Evolutionary conservation across 225 moss, liverwort and hornwort species (phyloP).

Genomic region (Pseudoscleropodium purum): DNA sequence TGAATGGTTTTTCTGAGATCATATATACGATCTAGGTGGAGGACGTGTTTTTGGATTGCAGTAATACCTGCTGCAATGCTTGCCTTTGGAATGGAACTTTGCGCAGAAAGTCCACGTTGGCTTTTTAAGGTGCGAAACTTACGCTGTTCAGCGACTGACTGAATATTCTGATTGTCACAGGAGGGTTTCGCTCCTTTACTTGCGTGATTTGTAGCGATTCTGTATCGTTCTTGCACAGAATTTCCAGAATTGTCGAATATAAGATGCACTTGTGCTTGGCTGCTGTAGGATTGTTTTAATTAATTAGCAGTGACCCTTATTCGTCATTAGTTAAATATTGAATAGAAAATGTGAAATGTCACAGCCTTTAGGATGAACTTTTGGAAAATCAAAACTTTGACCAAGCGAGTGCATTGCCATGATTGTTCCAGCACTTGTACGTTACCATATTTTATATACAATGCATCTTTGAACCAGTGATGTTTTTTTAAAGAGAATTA

Average conservation of each 20-base stretch:
- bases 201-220: background rate
- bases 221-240: background rate
- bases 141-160: background rate
- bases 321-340: background rate
- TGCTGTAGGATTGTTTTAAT: background rate
- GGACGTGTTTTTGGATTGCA: conserved; percentile 81
- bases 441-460: background rate
- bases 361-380: background rate
- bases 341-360: background rate
- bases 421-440: no score
- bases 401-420: background rate
- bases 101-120: conserved; percentile 91
- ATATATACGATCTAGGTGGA: conserved; percentile 54
- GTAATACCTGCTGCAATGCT: conserved; percentile 65
- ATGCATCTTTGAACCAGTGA: background rate
- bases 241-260: background rate
- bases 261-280: background rate
- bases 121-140: conserved; percentile 51
- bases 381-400: background rate
- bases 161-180: background rate
- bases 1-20: background rate
- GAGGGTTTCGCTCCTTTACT: background rate
- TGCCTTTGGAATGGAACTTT: conserved; percentile 63
- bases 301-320: background rate
- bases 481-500: background rate